phyloP scores from a whole-genome alignment of 192 early-diverging fungal species.

The Gamsiella multidivaricata region DNA sequence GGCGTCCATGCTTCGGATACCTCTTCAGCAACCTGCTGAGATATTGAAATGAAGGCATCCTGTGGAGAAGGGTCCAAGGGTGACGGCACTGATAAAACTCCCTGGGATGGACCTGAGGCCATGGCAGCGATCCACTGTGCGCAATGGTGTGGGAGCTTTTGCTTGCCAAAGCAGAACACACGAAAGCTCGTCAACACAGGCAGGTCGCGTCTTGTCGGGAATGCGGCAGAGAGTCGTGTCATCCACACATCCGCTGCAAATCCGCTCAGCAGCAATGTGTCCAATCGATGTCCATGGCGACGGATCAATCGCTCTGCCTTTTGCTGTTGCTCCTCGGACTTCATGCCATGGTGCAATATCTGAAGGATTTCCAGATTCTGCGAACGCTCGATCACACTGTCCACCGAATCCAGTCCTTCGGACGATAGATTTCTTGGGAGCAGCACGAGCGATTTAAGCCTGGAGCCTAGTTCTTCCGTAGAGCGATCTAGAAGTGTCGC shows the following conservation, averaged over 20 bases:
- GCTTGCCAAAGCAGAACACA: not conserved
- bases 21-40: not conserved
- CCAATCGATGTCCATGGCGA: not conserved
- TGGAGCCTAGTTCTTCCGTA: not conserved
- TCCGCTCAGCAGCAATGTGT: not conserved
- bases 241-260: not conserved
- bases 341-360: not conserved
- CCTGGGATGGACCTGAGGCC: not conserved
- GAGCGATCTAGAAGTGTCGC: not conserved
- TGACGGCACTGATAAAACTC: not conserved
- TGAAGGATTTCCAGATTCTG: not conserved
- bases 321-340: not conserved
- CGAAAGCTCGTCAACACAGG: not conserved
- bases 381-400: not conserved
- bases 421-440: not conserved
- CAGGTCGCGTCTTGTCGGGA: not conserved
- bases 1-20: not conserved
- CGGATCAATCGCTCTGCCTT: not conserved
- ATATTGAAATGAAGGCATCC: not conserved
- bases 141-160: not conserved
- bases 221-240: not conserved
- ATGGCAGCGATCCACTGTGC: not conserved
- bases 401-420: not conserved
- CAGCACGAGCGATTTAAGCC: not conserved
- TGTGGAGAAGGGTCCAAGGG: not conserved